Evolutionary conservation across 345 rosid species (phyloP).

Genomic region (Limnanthes douglasii): DNA sequence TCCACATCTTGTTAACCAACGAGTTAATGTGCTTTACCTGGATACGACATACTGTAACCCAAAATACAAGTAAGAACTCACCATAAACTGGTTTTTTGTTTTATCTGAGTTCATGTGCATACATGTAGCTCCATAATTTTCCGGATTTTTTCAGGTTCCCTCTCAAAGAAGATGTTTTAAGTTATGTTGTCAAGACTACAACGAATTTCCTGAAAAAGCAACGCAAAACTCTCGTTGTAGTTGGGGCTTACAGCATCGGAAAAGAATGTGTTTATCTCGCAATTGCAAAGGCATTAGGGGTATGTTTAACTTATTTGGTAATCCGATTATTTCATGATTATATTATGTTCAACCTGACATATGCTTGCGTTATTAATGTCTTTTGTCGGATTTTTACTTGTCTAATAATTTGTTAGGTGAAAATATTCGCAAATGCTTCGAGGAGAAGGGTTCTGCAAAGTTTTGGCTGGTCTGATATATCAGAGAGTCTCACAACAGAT

Average conservation of each 20-base stretch:
- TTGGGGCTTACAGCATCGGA: constrained; percentile 78
- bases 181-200: constrained; percentile 37
- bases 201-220: constrained; percentile 39
- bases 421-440: constrained; percentile 47
- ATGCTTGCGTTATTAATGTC: neutral
- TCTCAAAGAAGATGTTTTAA: constrained; percentile 53
- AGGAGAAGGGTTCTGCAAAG: constrained; percentile 48
- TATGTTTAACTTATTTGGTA: constrained; percentile 10
- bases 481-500: constrained; percentile 35
- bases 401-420: constrained; percentile 22
- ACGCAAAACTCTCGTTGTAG: constrained; percentile 55
- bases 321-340: too few relatives aligned
- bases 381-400: neutral
- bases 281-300: constrained; percentile 65
- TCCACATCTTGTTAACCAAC: constrained; percentile 31
- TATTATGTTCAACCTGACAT: too few relatives aligned
- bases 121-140: neutral
- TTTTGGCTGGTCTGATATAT: constrained; percentile 56
- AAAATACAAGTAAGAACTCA: constrained; percentile 37
- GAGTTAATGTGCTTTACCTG: constrained; percentile 47
- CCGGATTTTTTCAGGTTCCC: constrained; percentile 45
- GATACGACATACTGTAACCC: constrained; percentile 82
- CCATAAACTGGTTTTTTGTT: neutral
- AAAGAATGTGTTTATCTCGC: constrained; percentile 74
- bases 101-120: neutral